phyloP scores from a whole-genome alignment of 2,329 filamentous ascomycete genomes.

The Triangularia setosa region DNA sequence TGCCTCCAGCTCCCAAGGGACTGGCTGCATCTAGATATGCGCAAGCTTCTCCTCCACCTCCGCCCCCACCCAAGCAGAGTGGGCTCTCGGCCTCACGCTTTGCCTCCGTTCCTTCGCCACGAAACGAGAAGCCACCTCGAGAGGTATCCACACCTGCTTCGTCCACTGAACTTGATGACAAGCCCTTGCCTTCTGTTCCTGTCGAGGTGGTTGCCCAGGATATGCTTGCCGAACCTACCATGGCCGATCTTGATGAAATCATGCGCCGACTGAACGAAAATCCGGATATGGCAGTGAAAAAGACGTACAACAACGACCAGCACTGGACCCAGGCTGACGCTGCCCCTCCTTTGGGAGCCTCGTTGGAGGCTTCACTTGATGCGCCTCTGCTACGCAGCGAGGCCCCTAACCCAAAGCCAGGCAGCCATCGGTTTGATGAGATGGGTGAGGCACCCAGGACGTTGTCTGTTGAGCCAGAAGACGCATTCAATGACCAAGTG shows the following conservation, averaged over 20 bases:
- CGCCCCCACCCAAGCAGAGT: slow-evolving; percentile 40
- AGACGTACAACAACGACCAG: slow-evolving; percentile 42
- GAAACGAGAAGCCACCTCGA: slow-evolving; percentile 13
- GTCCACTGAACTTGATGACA: slow-evolving; percentile 31
- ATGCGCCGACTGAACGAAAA: slow-evolving; percentile 82
- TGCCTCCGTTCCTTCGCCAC: slow-evolving; percentile 30
- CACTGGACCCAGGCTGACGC: slow-evolving; percentile 41
- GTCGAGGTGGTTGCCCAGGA: slow-evolving; percentile 15
- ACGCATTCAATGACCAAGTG: slow-evolving; percentile 57
- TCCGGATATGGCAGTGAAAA: slow-evolving; percentile 71
- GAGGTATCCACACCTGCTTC: slow-evolving; percentile 14
- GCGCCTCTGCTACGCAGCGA: slow-evolving; percentile 54
- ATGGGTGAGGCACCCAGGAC: slow-evolving; percentile 45
- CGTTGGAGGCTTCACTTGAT: background rate
- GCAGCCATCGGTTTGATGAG: slow-evolving; percentile 46
- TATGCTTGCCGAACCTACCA: slow-evolving; percentile 42
- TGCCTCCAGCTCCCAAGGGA: slow-evolving; percentile 34
- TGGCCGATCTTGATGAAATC: slow-evolving; percentile 86
- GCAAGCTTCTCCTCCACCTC: slow-evolving; percentile 25
- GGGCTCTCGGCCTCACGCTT: slow-evolving; percentile 44
- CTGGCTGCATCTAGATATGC: slow-evolving; percentile 48
- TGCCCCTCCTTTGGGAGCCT: background rate
- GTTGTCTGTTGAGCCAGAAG: slow-evolving; percentile 54
- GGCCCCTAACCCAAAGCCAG: slow-evolving; percentile 69
- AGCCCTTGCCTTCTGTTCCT: slow-evolving; percentile 29